Evolutionary conservation across 495 filamentous ascomycete species (phyloP).

Genomic region (Hyaloscypha bicolor): DNA sequence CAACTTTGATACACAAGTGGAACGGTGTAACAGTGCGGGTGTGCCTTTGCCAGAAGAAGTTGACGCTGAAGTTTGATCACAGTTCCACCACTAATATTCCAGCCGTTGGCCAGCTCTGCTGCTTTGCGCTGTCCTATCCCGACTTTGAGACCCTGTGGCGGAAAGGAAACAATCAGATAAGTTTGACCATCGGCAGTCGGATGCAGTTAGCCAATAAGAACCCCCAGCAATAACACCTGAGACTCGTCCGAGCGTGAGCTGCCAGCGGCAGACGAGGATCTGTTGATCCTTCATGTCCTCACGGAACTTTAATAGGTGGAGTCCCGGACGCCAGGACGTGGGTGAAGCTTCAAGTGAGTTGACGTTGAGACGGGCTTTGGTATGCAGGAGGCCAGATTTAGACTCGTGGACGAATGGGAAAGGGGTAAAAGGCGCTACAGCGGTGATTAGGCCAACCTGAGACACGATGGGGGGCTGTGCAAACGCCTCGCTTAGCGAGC

Average conservation of each 20-base stretch:
- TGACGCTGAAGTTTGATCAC: background rate
- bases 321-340: background rate
- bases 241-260: too few relatives aligned
- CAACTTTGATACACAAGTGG: slow-evolving; percentile 4
- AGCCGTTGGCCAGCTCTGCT: background rate
- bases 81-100: background rate
- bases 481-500: background rate
- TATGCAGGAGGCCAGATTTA: background rate
- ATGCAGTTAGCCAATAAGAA: background rate
- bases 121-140: background rate
- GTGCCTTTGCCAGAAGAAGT: background rate
- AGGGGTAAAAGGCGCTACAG: background rate
- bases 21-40: background rate
- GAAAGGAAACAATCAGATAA: background rate
- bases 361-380: background rate
- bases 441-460: background rate
- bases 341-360: background rate
- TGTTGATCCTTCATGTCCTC: background rate
- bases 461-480: background rate
- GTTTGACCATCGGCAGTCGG: background rate
- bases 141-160: background rate
- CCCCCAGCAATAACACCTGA: too few relatives aligned
- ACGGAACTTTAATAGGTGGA: background rate
- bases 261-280: too few relatives aligned
- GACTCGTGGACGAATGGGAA: background rate